Evolutionary conservation across 108 stramenopile genomes (phyloP), one percentile per base, ranked within the genome.

Genomic region (Conticribra weissflogii): DNA sequence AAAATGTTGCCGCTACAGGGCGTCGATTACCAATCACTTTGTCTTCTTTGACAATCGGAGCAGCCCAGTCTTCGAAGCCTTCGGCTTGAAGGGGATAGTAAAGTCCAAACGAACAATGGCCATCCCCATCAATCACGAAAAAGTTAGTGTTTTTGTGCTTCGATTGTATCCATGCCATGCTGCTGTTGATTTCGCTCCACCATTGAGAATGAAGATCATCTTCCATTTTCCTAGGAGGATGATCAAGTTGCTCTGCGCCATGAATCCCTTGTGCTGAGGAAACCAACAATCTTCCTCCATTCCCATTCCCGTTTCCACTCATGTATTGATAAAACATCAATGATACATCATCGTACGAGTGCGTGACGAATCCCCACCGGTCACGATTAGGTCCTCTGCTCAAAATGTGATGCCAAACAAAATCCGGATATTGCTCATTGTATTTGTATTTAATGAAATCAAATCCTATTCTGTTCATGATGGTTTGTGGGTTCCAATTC

Each of bases 281-380:
- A 33, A 27, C 24, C 69, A 70, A 47, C 12, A 36, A 62, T 30
- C 71, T 49, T 25, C 54, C 30, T 25, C 46, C 41, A 46, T 70
- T 71, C 60, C 61, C 30, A 47, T 21, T 46, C 33, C 74, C 74
- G 50, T 75, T 48, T 16, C 82, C 82, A 59, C 69, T 74, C 84
- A 85, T 85, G 54, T 79, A 81, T 71, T 78, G 67, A 47, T 71
- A 85, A 52, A 74, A 81, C 53, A 71, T 79, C 50, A 78, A 67
- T 27, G 76, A 73, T 19, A 82, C 52, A 14, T 77, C 73, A 75
- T 85, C 83, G 19, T 63, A 23, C n/a, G 80, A 78, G 56, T 85
- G 81, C 1, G 81, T 74, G 21, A 85, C 72, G 59, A 85, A 81
- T 16, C 84, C 84, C 84, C 84, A 85, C 44, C 44, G 61, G 44